phyloP scores from a whole-genome alignment of 2,329 filamentous ascomycete genomes.

The Cucurbitaria berberidis region DNA sequence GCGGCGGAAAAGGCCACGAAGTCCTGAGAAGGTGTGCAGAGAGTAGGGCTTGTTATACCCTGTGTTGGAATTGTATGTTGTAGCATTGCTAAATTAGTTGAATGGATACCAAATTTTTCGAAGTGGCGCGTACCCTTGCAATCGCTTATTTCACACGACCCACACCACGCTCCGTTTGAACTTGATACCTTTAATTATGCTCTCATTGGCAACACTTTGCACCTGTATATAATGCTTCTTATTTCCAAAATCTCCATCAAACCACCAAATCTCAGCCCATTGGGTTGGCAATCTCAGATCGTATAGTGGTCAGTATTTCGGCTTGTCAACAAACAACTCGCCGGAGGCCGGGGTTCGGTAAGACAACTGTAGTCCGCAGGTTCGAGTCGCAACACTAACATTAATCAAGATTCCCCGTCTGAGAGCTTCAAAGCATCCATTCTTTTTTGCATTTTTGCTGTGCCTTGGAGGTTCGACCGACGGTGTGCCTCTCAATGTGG shows the following conservation, averaged over 20 bases:
- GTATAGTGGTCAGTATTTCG: slow-evolving; percentile 30
- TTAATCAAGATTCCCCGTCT: not conserved
- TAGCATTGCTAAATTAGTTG: not conserved
- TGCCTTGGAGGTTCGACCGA: too few relatives aligned
- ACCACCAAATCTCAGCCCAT: not conserved
- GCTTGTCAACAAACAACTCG: slow-evolving; percentile 22
- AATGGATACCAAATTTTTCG: not conserved
- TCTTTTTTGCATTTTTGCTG: not conserved
- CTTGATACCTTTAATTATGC: too few relatives aligned
- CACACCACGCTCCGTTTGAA: not conserved
- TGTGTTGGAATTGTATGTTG: not conserved
- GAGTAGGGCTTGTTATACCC: not conserved
- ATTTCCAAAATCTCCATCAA: slow-evolving; percentile 5
- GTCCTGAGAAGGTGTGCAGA: not conserved
- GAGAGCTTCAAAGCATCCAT: not conserved
- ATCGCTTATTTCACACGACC: slow-evolving; percentile 5
- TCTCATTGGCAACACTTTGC: not conserved
- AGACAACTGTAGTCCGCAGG: not conserved
- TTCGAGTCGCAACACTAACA: not conserved
- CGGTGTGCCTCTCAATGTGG: too few relatives aligned
- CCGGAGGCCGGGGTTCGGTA: slow-evolving; percentile 12
- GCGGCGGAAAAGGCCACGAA: slow-evolving; percentile 4
- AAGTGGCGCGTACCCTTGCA: slow-evolving; percentile 12
- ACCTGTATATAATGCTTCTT: not conserved
- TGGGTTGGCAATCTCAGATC: slow-evolving; percentile 12